Evolutionary conservation across 1,284 basidiomycete species (phyloP), one percentile per base, ranked within the genome.

Genomic region (Acaromyces ingoldii): DNA sequence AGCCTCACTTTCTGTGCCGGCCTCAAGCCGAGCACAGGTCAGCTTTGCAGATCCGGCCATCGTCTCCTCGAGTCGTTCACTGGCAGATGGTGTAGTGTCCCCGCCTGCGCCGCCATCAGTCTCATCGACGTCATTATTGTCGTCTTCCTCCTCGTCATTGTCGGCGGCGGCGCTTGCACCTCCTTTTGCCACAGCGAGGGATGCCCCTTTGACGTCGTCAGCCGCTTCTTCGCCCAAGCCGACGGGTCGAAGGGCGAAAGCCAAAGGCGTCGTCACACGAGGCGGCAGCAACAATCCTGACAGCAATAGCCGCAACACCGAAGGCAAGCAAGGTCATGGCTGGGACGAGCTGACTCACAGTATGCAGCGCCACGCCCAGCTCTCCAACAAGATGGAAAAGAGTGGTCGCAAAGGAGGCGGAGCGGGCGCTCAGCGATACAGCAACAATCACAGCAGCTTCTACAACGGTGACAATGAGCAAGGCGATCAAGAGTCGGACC

Each of bases 1-100:
- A 3, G 29, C 42, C 19, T 22, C 25, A 28, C n/a, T n/a, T n/a
- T n/a, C n/a, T n/a, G n/a, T n/a, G n/a, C n/a, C n/a, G n/a, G n/a
- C n/a, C n/a, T n/a, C n/a, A n/a, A n/a, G n/a, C n/a, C 42, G 5
- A 30, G 15, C 39, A 42, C 39, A 3, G 3, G 22, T 13, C 21
- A 19, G 19, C 4, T 28, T 13, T 24, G 17, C 36, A 7, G 42
- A 45, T 45, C 42, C 42, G 30, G 42, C 42, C 2, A 28, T 45
- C 21, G 34, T 45, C 17, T 45, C 42, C 13, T 45, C 30, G 15
- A n/a, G n/a, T n/a, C n/a, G n/a, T n/a, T n/a, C n/a, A n/a, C n/a
- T n/a, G n/a, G n/a, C n/a, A n/a, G n/a, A n/a, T n/a, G n/a, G n/a
- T n/a, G n/a, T n/a, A n/a, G n/a, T n/a, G n/a, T n/a, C n/a, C n/a